Base-by-base conservation (phyloP, 1,284 basidiomycete genomes). In the Porodaedalea pini region DNA sequence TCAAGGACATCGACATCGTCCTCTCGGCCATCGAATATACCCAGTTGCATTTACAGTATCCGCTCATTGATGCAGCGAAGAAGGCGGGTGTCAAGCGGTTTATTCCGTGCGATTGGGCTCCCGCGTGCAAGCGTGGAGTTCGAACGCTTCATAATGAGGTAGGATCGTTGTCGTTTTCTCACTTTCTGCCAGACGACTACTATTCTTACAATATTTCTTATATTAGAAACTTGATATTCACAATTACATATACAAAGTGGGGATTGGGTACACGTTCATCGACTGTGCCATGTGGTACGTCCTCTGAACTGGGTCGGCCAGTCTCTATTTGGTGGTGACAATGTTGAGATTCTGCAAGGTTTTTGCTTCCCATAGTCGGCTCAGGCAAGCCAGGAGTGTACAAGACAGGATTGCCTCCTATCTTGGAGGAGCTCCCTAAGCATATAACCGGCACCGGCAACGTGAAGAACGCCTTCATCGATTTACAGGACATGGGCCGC, bases 261-360 rank as follows among this genome's bases (percentile, higher is more conserved):
- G 59, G 4, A 7, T 62, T 11, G 40, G 36, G 1, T 58, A 62
- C 31, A 62, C 61, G 19, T 58, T 62, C 37, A 56, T 62, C 13
- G 59, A 61, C 43, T 47, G 61, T n/a, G 61, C 59, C 7, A 55
- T 52, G 48, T 62, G 59, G 59, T 61, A 36, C 37, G 54, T 32
- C 4, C 17, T 3, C n/a, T n/a, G n/a, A n/a, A n/a, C n/a, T n/a
- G n/a, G n/a, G n/a, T n/a, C n/a, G n/a, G n/a, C n/a, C n/a, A n/a
- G 19, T 11, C 37, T 37, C 10, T 15, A n/a, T 10, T 29, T n/a
- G 8, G 15, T 36, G 8, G 4, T 3, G 17, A 2, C 3, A 10
- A 25, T n/a, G 1, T 39, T 60, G 2, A 61, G 50, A 10, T 31
- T 47, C 17, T 54, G 53, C 4, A n/a, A 57, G 7, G 32, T 39